Base-by-base conservation (phyloP, 768 basidiomycete genomes). In the Dendrothele bispora region DNA sequence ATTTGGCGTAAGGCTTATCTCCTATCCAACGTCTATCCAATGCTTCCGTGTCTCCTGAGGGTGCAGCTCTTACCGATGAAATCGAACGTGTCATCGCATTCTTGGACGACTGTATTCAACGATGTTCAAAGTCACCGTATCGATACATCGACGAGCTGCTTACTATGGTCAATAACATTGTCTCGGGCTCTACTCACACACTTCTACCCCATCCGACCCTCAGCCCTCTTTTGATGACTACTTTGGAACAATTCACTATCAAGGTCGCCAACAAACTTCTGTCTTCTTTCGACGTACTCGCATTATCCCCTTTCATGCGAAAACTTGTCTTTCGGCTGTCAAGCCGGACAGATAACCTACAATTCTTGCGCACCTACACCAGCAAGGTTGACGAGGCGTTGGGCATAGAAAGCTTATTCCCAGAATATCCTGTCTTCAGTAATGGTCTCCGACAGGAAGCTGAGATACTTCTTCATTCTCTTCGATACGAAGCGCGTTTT, bases 81-180 rank as follows among this genome's bases (percentile, higher is more conserved):
- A 69, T 70, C 10, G 73, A 75, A 5, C 70, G 73, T 35, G 78
- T 85, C 22, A 67, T 87, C 15, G 49, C 65, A 0, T 93, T 97
- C 67, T 56, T 97, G 10, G 95, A 98, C 53, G 91, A 94, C 42
- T 95, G 92, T 58, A 74, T 88, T 3, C 84, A 87, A 48, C 76
- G 90, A 15, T 93, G 86, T 55, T 60, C 86, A 53, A 91, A 88
- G 64, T 87, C 86, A 2, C 90, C 92, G 0, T 89, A 93, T 61
- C 78, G 82, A 24, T 98, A 95, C 60, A 74, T 95, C 44, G 94
- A 97, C 56, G 84, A 84, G 20, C 65, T 84, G 52, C 62, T 75
- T 5, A 59, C 82, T n/a, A n/a, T n/a, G n/a, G n/a, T n/a, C n/a
- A n/a, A n/a, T n/a, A n/a, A n/a, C n/a, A n/a, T n/a, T n/a, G n/a